Evolutionary conservation across 2,329 filamentous ascomycete genomes (phyloP).

Genomic region (Colletotrichum gigasporum): DNA sequence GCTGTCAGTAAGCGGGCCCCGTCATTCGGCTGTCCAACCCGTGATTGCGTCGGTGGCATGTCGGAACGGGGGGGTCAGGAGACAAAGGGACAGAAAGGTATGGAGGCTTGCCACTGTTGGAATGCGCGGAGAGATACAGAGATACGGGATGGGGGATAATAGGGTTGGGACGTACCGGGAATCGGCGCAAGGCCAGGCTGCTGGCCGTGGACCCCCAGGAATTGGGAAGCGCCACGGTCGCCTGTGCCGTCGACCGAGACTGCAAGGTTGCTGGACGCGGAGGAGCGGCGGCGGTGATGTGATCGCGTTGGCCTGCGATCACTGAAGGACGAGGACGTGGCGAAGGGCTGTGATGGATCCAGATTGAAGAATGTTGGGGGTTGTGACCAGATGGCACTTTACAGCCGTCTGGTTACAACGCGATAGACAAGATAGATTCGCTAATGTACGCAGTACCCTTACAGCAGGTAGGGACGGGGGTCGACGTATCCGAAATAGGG

Average conservation of each 20-base stretch:
- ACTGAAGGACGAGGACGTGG: conserved; percentile 37
- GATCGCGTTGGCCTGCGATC: conserved; percentile 37
- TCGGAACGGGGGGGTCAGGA: conserved; percentile 4
- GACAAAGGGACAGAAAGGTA: conserved; percentile 6
- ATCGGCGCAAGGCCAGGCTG: conserved; percentile 60
- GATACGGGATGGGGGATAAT: conserved; percentile 2
- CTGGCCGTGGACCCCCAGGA: conserved; percentile 50
- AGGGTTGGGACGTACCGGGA: conserved; percentile 59
- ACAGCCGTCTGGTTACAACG: conserved; percentile 32
- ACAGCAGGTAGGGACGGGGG: conserved; percentile 16
- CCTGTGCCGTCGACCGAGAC: conserved; percentile 42
- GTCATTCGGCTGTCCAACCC: conserved; percentile 16
- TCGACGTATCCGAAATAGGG: conserved; percentile 26
- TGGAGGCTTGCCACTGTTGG: conserved; percentile 2
- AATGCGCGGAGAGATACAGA: conserved; percentile 15
- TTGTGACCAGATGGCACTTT: conserved; percentile 34
- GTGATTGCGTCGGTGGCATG: conserved; percentile 22
- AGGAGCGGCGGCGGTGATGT: conserved; percentile 44
- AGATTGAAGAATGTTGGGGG: conserved; percentile 32
- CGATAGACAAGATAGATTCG: conserved; percentile 24
- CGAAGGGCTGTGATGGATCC: conserved; percentile 31
- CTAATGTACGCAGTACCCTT: conserved; percentile 14
- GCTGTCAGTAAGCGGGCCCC: conserved; percentile 32
- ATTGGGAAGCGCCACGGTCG: conserved; percentile 44
- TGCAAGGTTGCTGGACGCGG: conserved; percentile 39